Evolutionary conservation across 1,139 yeast species (phyloP).

Genomic region (Wickerhamomyces sp.): DNA sequence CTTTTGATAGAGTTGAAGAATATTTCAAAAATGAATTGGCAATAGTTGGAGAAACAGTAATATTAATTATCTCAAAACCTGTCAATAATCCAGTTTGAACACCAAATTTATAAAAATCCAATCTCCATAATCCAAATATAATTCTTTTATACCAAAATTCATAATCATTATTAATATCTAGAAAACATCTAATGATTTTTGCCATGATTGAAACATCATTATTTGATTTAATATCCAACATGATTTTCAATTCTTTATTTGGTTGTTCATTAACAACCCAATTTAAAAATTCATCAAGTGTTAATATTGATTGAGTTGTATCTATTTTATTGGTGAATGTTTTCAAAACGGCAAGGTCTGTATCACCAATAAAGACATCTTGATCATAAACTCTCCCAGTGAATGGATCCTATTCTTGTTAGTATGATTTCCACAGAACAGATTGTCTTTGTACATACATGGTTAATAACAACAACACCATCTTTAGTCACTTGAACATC

Average conservation of each 20-base stretch:
- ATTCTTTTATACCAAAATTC: conserved; percentile 64
- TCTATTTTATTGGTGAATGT: conserved; percentile 48
- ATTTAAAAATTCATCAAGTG: conserved; percentile 51
- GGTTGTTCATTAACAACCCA: conserved; percentile 48
- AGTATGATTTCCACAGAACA: neutral
- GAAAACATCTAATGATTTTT: conserved; percentile 46
- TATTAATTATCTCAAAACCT: conserved; percentile 45
- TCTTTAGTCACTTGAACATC: conserved; percentile 80
- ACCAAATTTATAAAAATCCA: conserved; percentile 56
- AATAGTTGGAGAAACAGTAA: conserved; percentile 41
- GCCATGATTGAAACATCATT: conserved; percentile 58
- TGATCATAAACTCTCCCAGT: conserved; percentile 34
- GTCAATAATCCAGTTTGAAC: conserved; percentile 34
- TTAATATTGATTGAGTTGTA: conserved; percentile 54
- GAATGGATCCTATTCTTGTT: conserved; percentile 22
- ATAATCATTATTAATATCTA: conserved; percentile 43
- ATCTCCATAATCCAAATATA: conserved; percentile 79
- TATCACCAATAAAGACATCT: conserved; percentile 32
- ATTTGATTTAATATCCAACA: conserved; percentile 78
- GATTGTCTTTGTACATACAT: conserved; percentile 25
- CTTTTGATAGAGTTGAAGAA: conserved; percentile 30
- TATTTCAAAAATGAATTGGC: conserved; percentile 29
- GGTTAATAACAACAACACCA: conserved; percentile 69
- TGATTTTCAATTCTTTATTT: conserved; percentile 30
- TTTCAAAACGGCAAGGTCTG: conserved; percentile 39